Evolutionary conservation across 2,329 filamentous ascomycete genomes (phyloP), one percentile per base, ranked within the genome.

Genomic region (Aspergillus arachidicola): DNA sequence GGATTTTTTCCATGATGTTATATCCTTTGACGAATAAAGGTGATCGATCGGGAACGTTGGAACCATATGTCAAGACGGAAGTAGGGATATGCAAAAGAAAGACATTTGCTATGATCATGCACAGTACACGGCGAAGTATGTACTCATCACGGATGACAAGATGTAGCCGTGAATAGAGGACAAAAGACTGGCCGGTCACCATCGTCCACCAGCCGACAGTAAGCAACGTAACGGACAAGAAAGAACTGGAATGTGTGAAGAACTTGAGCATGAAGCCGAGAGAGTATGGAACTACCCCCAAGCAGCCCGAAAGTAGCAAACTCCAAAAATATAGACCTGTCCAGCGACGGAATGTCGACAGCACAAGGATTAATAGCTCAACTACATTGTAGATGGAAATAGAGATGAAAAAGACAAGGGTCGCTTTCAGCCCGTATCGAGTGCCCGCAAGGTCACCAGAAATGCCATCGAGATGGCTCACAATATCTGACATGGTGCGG

Each of bases 101-200:
- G 21, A 79, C 80, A 68, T 88, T 82, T 63, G 80, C 69, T 45
- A 87, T 80, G 62, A 90, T 89, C 82, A 89, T 87, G 59, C 71
- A 79, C 0, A 88, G 76, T 0, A 87, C 82, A 12, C 79, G 77
- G 5, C 79, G 80, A 0, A 89, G 77, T 3, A 83, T 72, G 2
- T 74, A 73, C 7, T 80, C 77, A 48, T 86, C 84, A 19, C 81
- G 82, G 3, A 87, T 76, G 12, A 90, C 80, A 1, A 90, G 79
- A 69, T 89, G 86, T 0, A 90, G 80, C 7, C 87, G 82, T 0
- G 86, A 89, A 78, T 86, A 90, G 1, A 90, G 77, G 1, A 90
- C 87, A 14, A 89, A 68, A 0, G 84, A 83, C 71, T 89, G 86
- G 0, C 87, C 87, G 1, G 86, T 87, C 0, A 89, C 83, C 85